Evolutionary conservation across 1,284 basidiomycete species (phyloP).

Genomic region (Nidula niveotomentosa): DNA sequence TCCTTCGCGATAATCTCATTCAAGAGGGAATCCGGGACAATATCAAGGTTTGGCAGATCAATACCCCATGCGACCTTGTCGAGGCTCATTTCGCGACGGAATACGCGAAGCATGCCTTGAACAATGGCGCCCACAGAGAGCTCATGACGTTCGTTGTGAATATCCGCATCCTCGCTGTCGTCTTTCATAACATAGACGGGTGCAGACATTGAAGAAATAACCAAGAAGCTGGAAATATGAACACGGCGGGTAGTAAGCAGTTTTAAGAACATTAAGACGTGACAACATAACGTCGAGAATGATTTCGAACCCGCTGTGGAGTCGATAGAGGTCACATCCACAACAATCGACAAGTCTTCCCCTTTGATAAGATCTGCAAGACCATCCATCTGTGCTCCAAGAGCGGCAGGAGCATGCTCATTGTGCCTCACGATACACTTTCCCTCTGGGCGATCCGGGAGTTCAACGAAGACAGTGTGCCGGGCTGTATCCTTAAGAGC

Average conservation of each 20-base stretch:
- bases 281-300: not conserved
- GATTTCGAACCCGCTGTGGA: not conserved
- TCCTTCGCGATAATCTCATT: constrained; percentile 12
- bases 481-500: too few species aligned
- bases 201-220: not conserved
- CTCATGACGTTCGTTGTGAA: not conserved
- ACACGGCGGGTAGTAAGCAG: not conserved
- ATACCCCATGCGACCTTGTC: constrained; percentile 19
- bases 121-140: constrained; percentile 15
- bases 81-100: constrained; percentile 20
- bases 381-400: not conserved
- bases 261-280: not conserved
- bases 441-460: not conserved
- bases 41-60: constrained; percentile 16
- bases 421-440: not conserved
- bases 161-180: not conserved
- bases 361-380: not conserved
- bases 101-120: constrained; percentile 25
- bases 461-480: too few species aligned
- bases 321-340: not conserved
- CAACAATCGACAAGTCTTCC: not conserved
- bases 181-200: not conserved
- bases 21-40: constrained; percentile 2
- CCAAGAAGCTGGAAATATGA: not conserved
- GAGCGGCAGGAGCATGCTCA: not conserved